Percentiles rank a stretch among this genome's conserved stretches.
phyloP scores from a whole-genome alignment of 2,329 filamentous ascomycete species.

The Botrytis hyacinthi region DNA sequence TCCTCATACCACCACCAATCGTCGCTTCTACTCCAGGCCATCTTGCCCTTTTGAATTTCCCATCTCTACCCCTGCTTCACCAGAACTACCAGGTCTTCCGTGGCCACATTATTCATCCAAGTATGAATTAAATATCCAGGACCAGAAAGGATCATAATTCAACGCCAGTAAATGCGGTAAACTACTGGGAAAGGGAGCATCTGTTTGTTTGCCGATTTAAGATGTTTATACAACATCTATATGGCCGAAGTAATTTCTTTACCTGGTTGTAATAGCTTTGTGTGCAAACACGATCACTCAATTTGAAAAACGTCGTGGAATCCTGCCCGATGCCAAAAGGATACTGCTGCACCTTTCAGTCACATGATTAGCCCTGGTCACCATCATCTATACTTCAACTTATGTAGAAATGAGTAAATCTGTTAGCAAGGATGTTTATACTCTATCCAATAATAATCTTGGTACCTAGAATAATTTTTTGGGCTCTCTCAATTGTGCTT shows the following conservation, averaged over 20 bases:
- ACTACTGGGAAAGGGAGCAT: not conserved
- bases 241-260: not conserved
- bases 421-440: not conserved
- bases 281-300: not conserved
- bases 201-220: not conserved
- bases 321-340: not conserved
- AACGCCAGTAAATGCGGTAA: not conserved
- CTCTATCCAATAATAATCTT: not conserved
- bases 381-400: not conserved
- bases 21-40: not conserved
- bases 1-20: not conserved
- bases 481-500: not conserved
- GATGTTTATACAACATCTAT: too few species aligned
- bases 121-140: not conserved
- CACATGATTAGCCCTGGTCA: not conserved
- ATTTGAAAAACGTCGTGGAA: not conserved
- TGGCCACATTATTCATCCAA: not conserved
- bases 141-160: too few species aligned
- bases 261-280: not conserved
- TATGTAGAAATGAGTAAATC: not conserved
- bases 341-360: not conserved
- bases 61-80: too few species aligned
- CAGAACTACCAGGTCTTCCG: not conserved
- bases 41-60: not conserved
- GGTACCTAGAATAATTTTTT: not conserved